phyloP scores from a whole-genome alignment of 192 early-diverging fungal species.

The Coemansia umbellata region DNA sequence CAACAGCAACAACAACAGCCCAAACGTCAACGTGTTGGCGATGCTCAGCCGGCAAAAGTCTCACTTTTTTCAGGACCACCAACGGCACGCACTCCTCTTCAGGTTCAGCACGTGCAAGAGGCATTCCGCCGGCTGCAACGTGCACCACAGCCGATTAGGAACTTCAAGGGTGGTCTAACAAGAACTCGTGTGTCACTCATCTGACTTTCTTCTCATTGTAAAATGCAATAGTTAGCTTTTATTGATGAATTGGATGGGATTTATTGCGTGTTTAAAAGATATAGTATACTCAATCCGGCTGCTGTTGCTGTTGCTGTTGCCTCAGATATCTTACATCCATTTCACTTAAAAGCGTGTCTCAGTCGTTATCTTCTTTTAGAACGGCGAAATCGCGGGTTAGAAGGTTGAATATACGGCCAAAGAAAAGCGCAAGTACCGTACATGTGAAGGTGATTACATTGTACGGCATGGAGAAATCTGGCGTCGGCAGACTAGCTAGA shows the following conservation, averaged over 20 bases:
- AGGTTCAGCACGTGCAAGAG: conserved; percentile 88
- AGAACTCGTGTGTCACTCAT: conserved; percentile 71
- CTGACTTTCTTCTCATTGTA: no score
- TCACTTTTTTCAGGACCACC: conserved; percentile 78
- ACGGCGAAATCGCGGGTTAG: conserved; percentile 64
- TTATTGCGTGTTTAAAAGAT: no score
- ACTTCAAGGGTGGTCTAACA: conserved; percentile 72
- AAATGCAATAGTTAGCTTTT: no score
- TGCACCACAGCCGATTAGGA: conserved; percentile 67
- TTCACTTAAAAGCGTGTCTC: no score
- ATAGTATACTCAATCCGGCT: no score
- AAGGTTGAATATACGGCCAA: conserved; percentile 91
- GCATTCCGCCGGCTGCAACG: conserved; percentile 84
- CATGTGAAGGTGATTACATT: conserved; percentile 98
- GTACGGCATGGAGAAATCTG: conserved; percentile 99
- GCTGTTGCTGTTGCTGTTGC: no score
- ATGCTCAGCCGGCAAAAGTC: conserved; percentile 13
- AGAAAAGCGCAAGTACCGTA: conserved; percentile 91
- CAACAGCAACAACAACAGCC: conserved; percentile 11
- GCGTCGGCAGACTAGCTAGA: conserved; percentile 88
- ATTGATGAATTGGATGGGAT: no score
- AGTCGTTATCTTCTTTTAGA: no score
- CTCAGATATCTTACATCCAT: no score
- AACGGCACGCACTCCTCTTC: conserved; percentile 74
- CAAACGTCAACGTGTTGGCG: conserved; percentile 26